Evolutionary conservation across 164 flowering plant species (phyloP).

Genomic region (Berberis thunbergii): DNA sequence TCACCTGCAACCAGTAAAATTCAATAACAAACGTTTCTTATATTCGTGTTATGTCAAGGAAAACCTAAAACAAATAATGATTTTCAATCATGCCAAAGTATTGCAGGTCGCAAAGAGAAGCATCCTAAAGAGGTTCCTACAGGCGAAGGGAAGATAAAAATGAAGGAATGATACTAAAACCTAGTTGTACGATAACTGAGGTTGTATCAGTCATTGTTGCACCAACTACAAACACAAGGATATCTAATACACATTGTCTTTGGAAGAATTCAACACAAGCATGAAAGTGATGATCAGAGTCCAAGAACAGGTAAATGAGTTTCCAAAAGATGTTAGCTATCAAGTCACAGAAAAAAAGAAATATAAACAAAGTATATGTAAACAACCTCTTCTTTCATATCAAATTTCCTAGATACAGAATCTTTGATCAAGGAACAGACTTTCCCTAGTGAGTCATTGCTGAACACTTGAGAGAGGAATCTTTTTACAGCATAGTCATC

Average conservation of each 20-base stretch:
- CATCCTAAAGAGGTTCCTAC: conserved; percentile 22
- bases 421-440: conserved; percentile 61
- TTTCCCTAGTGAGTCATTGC: conserved; percentile 29
- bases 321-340: not conserved
- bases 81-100: too few relatives aligned
- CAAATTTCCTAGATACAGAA: conserved; percentile 67
- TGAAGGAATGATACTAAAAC: conserved; percentile 72
- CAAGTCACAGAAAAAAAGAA: not conserved
- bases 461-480: conserved; percentile 62
- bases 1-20: conserved; percentile 45
- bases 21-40: not conserved
- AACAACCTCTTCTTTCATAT: conserved; percentile 93
- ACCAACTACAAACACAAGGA: too few relatives aligned
- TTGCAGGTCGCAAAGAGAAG: too few relatives aligned
- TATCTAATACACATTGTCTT: too few relatives aligned
- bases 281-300: too few relatives aligned
- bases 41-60: not conserved
- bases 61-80: too few relatives aligned
- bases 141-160: conserved; percentile 45
- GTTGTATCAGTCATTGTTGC: not conserved
- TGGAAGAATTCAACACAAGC: too few relatives aligned
- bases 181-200: not conserved
- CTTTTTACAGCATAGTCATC: conserved; percentile 77
- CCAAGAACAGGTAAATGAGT: not conserved
- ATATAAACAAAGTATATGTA: not conserved